Conservation (phyloP, 768 basidiomycete genomes). For the Lyophyllum atratum region DNA sequence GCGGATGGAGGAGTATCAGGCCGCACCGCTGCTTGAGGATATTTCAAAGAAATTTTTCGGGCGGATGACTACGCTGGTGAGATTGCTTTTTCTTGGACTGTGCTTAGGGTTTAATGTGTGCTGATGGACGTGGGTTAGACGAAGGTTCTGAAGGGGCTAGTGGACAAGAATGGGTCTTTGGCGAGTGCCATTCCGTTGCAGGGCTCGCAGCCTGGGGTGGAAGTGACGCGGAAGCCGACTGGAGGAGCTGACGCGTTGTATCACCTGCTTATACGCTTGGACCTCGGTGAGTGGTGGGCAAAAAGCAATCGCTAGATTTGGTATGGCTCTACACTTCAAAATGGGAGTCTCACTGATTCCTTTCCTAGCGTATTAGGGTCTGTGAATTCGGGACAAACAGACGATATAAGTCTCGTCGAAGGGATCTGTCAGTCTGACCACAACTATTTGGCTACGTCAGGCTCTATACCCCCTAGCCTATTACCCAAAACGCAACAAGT, state of each 20-base stretch:
- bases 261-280: conserved; percentile 55
- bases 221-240: conserved; percentile 32
- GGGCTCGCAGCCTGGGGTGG: conserved; percentile 26
- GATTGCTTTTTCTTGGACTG: conserved; percentile 23
- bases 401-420: too few relatives aligned
- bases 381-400: too few relatives aligned
- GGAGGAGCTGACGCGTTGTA: conserved; percentile 58
- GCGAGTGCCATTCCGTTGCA: conserved; percentile 24
- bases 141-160: conserved; percentile 52
- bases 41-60: conserved; percentile 53
- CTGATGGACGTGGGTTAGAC: conserved; percentile 38
- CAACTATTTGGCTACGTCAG: conserved; percentile 12
- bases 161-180: conserved; percentile 47
- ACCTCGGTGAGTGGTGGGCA: conserved; percentile 63
- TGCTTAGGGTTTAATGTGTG: not conserved
- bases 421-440: not conserved
- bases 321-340: not conserved
- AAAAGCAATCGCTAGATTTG: conserved; percentile 12
- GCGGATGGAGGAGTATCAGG: conserved; percentile 63
- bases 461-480: conserved; percentile 37
- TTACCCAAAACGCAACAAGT: not conserved
- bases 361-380: not conserved
- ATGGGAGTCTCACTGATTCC: not conserved
- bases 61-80: conserved; percentile 60
- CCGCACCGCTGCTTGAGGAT: conserved; percentile 55